Conservation (phyloP, 345 rosid genomes). For the Bruguiera gymnorhiza region DNA sequence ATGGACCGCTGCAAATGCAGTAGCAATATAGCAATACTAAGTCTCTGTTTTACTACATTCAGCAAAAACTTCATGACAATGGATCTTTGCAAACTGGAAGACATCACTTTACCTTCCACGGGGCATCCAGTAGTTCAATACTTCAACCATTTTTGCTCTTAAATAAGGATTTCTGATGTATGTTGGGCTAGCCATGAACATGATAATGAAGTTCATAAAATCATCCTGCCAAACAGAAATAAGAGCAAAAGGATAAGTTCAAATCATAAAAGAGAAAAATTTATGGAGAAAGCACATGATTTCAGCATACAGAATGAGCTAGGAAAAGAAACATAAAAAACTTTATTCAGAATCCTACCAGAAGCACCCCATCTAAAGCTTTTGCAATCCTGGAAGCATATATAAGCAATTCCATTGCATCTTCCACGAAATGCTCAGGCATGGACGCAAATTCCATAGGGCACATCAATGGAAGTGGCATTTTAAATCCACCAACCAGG, state of each 20-base stretch:
- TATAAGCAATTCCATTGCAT: slow-evolving; percentile 92
- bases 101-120: slow-evolving; percentile 58
- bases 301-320: not conserved
- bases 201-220: slow-evolving; percentile 95
- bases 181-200: slow-evolving; percentile 95
- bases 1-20: slow-evolving; percentile 62
- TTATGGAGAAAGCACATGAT: slow-evolving; percentile 1
- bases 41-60: not conserved
- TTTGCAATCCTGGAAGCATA: slow-evolving; percentile 91
- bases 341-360: slow-evolving; percentile 48
- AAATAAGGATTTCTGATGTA: slow-evolving; percentile 89
- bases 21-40: slow-evolving; percentile 5
- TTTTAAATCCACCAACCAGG: slow-evolving; percentile 90
- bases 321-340: not conserved
- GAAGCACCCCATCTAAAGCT: slow-evolving; percentile 73
- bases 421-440: slow-evolving; percentile 99
- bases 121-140: slow-evolving; percentile 98
- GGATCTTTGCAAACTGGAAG: slow-evolving; percentile 4
- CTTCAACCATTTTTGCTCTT: slow-evolving; percentile 99
- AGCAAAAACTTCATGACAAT: not conserved
- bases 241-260: slow-evolving; percentile 3
- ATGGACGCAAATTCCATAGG: slow-evolving; percentile 89
- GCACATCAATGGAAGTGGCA: slow-evolving; percentile 81
- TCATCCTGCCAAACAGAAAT: slow-evolving; percentile 66
- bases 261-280: not conserved